Base-by-base conservation (phyloP, 306 rosid species). In the Sophora flavescens region DNA sequence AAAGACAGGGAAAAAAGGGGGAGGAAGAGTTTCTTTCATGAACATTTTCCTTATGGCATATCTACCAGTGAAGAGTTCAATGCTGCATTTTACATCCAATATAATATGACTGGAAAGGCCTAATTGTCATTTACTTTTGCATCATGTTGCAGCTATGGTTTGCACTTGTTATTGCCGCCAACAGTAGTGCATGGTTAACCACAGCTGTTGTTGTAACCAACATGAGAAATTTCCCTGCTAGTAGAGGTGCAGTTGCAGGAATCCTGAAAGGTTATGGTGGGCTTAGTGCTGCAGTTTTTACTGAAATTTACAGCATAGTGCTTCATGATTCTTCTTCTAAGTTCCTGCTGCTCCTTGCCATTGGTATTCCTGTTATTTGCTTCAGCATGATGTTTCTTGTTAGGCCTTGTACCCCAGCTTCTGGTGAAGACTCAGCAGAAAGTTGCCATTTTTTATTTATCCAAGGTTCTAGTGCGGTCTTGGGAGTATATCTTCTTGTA, bases 211-310 rank as follows among this genome's bases (percentile, higher is more conserved):
- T 92, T 41, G 97, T 92, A 8, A 88, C 97, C 79, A 90, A 92
- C 79, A 92, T 92, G 96, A 86, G 97, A 70, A 92, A 90, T 68
- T 88, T 92, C 83, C 93, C 96, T n/a, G 61, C 67, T 9, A 92
- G 77, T 72, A 83, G 97, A 60, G 96, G 97, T 61, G 81, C 88
- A 0, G 92, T 92, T 72, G 89, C 91, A 0, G 91, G 96, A 72
- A 83, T 90, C 44, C 84, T 92, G 42, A 92, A 90, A 83, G 97
- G 93, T 54, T 90, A 92, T 69, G 96, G 89, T 16, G 91, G 96
- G 6, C 85, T 92, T 63, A 88, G 93, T 52, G 97, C 84, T 14
- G 93, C 93, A 3, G 96, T 92, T 57, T 92, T 84, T 70, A 92
- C 97, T 0, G 89, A 82, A 74, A 79, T 92, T 35, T 88, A 89